A percentile compares a stretch with the other conserved stretches of the same genome.
phyloP scores from a whole-genome alignment of 257 asterid species.

The Prunella vulgaris region DNA sequence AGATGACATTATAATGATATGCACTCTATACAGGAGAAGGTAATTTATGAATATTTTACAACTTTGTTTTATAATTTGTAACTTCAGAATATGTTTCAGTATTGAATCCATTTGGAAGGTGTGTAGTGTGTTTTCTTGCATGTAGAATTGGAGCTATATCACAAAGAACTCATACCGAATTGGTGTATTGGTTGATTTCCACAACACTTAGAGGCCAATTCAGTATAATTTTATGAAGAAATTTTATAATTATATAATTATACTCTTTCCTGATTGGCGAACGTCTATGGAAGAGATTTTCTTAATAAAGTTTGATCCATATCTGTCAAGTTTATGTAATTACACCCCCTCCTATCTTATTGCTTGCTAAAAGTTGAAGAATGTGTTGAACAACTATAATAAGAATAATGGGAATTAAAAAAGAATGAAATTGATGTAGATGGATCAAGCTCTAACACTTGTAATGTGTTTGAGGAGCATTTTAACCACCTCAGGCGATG shows the following conservation, averaged over 20 bases:
- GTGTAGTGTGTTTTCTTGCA: too few relatives aligned
- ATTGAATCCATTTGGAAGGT: too few relatives aligned
- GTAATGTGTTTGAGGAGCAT: slow-evolving; percentile 52
- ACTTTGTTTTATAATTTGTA: too few relatives aligned
- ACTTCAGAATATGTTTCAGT: too few relatives aligned
- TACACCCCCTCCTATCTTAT: background rate
- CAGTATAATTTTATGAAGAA: slow-evolving; percentile 15
- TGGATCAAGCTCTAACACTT: slow-evolving; percentile 32
- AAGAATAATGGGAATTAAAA: background rate
- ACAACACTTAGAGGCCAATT: background rate
- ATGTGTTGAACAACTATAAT: too few relatives aligned
- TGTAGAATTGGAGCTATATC: too few relatives aligned
- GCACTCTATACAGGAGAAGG: too few relatives aligned
- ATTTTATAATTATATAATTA: background rate
- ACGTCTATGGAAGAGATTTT: background rate
- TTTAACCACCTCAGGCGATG: slow-evolving; percentile 47
- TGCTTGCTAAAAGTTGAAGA: too few relatives aligned
- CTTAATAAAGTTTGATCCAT: slow-evolving; percentile 3
- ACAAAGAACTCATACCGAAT: slow-evolving; percentile 5
- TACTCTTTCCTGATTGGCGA: background rate
- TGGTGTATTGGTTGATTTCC: background rate
- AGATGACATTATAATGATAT: too few relatives aligned
- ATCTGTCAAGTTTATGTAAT: background rate
- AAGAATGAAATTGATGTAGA: background rate
- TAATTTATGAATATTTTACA: too few relatives aligned